Evolutionary conservation across 176 grass and related monocot genomes (phyloP).

Genomic region (Aegilops bicornis): DNA sequence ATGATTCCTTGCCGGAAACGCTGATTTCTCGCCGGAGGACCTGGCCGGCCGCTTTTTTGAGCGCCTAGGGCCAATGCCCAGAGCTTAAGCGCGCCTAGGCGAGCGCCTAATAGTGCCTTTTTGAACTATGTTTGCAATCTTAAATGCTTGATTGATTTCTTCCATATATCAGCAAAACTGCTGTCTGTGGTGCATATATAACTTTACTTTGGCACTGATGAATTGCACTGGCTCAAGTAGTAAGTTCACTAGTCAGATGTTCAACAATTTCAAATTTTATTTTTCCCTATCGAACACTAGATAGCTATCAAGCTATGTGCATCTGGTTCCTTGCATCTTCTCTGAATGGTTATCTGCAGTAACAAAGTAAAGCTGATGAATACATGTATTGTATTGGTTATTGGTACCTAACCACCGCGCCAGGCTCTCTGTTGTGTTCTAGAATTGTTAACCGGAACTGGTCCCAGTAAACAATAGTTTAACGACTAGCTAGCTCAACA

Average conservation of each 20-base stretch:
- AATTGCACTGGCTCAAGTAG: not conserved
- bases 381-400: not conserved
- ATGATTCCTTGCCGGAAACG: no score
- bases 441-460: not conserved
- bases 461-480: constrained; percentile 14
- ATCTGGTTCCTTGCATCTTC: not conserved
- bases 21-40: no score
- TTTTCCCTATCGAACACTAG: not conserved
- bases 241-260: constrained; percentile 10
- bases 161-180: not conserved
- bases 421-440: not conserved
- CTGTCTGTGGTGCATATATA: not conserved
- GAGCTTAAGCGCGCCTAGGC: no score
- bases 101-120: no score
- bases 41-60: no score
- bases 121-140: not conserved
- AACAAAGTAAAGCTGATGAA: not conserved
- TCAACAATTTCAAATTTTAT: not conserved
- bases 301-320: not conserved
- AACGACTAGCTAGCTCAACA: not conserved
- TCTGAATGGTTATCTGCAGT: not conserved
- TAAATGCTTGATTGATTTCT: not conserved
- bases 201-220: not conserved
- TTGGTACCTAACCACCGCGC: not conserved
- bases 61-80: no score